Base-by-base conservation (phyloP, 106 monocot genomes). In the Alisma plantagoaquatica region DNA sequence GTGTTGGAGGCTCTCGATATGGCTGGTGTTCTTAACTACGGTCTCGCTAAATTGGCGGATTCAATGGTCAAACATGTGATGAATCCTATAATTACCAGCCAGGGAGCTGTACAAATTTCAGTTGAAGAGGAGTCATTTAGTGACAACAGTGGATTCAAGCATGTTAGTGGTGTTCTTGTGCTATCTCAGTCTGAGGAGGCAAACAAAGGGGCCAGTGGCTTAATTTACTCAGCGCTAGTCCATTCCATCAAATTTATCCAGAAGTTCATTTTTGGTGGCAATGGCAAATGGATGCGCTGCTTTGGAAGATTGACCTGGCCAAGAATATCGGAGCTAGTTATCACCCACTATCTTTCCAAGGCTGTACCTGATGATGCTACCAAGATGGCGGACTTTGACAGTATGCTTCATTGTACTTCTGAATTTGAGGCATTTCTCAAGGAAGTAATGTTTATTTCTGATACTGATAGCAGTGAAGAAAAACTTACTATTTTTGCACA, bases 351-450 rank as follows among this genome's bases (percentile, higher is more conserved):
- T 26, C 23, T 57, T 15, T 73, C 70, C 59, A 68, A 98, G 89
- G 89, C 75, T 72, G 71, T 90, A 25, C 89, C 89, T 58, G 71
- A 89, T 64, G 81, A 84, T 74, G 78, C 85, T 61, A 76, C 84
- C 24, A 85, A 82, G 56, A 70, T 81, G 53, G 65, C 61, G 23
- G 81, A 84, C 46, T 89, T 98, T 44, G 70, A 98, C 72, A 63
- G 73, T 70, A 57, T 82, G 41, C 73, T 89, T 17, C 76, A 60
- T 66, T 23, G 44, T 66, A 85, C 82, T 57, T 31, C 64, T 63
- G 85, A 82, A 60, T 98, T 98, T 72, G 89, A 98, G 63, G 60
- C 66, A 18, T 63, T 49, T 51, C 56, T 98, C 32, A 79, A 75
- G 72, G 78, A 74, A 70, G 74, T 79, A 47, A 66, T 50, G 45